A percentile compares a stretch with the other conserved stretches of the same genome.
phyloP scores from a whole-genome alignment of 805 yeast genomes.

The Metschnikowia santaceciliae region DNA sequence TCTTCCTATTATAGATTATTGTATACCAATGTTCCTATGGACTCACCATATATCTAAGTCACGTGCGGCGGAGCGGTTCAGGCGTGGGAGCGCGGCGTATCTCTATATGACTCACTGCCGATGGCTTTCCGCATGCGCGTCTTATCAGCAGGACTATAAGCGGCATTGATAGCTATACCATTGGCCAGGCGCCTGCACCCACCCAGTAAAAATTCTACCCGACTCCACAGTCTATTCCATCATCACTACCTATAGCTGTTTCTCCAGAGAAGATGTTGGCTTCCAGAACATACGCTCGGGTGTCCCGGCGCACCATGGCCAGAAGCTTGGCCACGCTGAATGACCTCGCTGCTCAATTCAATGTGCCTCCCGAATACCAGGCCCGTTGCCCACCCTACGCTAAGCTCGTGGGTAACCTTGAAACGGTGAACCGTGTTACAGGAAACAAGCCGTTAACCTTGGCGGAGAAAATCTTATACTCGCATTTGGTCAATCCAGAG shows the following conservation, averaged over 20 bases:
- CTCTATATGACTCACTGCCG: slow-evolving; percentile 2
- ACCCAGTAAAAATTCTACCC: background rate
- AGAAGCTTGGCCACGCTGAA: slow-evolving; percentile 33
- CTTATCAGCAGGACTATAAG: slow-evolving; percentile 15
- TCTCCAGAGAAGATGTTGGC: slow-evolving; percentile 14
- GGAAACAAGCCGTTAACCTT: slow-evolving; percentile 75
- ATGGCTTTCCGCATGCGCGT: background rate
- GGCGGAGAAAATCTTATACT: slow-evolving; percentile 91
- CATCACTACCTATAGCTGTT: background rate
- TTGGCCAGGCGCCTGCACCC: slow-evolving; percentile 11
- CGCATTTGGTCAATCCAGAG: slow-evolving; percentile 87
- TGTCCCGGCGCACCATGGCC: slow-evolving; percentile 8
- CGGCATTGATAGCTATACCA: slow-evolving; percentile 8
- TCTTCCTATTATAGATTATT: no score
- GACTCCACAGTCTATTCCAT: background rate
- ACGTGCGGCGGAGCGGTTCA: slow-evolving; percentile 2
- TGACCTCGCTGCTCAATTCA: slow-evolving; percentile 19
- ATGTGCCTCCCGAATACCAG: slow-evolving; percentile 56
- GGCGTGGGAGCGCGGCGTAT: slow-evolving; percentile 5
- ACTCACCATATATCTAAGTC: background rate
- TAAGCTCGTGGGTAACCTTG: slow-evolving; percentile 62
- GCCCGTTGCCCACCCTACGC: slow-evolving; percentile 87
- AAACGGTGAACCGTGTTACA: slow-evolving; percentile 60
- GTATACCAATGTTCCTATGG: no score
- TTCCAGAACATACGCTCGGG: slow-evolving; percentile 10